These are phyloP conservation scores for Tetrapyrgos nigripes DNA, from an alignment of 1,284 basidiomycete genomes.

Conservation along the genomic window DNA sequence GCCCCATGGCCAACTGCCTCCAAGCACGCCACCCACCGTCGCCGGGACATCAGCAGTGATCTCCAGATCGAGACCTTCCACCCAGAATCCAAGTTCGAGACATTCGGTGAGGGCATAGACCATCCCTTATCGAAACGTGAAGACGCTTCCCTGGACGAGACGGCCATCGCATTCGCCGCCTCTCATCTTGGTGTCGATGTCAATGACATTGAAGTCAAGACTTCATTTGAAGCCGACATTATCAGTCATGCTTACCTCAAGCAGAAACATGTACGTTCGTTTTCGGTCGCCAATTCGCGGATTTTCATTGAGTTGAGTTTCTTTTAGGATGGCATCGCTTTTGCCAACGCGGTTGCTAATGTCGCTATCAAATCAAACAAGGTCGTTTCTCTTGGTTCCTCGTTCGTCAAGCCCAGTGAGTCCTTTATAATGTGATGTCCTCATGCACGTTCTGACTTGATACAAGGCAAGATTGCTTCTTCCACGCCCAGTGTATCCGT, in stretches of 20 bases:
- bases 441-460: constrained; percentile 1
- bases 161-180: constrained; percentile 27
- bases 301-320: too few species aligned
- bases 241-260: constrained; percentile 35
- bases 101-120: constrained; percentile 37
- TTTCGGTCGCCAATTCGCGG: not conserved
- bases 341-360: constrained; percentile 47
- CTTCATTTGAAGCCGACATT: constrained; percentile 30
- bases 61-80: constrained; percentile 38
- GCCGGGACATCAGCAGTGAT: constrained; percentile 30
- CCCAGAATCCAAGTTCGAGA: constrained; percentile 40
- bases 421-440: not conserved
- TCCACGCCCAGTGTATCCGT: constrained; percentile 43
- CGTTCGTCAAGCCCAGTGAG: constrained; percentile 43
- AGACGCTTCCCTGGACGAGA: constrained; percentile 24
- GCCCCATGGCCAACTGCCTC: constrained; percentile 33
- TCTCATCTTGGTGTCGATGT: constrained; percentile 24
- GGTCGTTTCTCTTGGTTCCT: constrained; percentile 42
- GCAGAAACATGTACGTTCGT: constrained; percentile 34
- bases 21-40: constrained; percentile 39
- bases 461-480: constrained; percentile 40
- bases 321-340: constrained; percentile 41
- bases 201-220: constrained; percentile 27
- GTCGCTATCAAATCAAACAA: constrained; percentile 37
- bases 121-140: constrained; percentile 29